Evolutionary conservation across 75 land plant genomes (phyloP), one percentile per base, ranked within the genome.

Genomic region (Cunninghamia lanceolata): DNA sequence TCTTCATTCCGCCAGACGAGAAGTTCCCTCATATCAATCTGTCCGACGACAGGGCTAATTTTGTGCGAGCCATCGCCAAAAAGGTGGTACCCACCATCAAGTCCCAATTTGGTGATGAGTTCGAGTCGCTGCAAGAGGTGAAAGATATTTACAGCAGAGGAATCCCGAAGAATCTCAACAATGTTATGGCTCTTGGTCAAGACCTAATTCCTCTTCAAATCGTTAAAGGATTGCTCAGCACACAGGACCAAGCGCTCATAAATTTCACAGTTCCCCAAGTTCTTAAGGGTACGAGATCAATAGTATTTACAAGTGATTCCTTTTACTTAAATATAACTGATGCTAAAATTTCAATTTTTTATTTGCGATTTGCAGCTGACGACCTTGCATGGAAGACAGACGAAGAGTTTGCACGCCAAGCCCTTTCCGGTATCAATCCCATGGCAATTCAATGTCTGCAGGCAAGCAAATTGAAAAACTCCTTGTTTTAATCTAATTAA

Each of bases 361-460:
- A 70, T 70, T 25, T 32, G 13, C 1, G 32, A 32, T n/a, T 39
- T 87, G 86, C 90, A 96, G 99, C 82, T 86, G 94, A 96, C 86
- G 92, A 91, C 32, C 88, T 77, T 56, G 97, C 94, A 2, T 96
- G 99, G 96, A 34, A 92, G 40, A 84, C 94, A 54, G 98, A 96
- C 83, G 94, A 91, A n/a, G 98, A 96, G 85, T 96, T 96, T 85
- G 98, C 91, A 34, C 92, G 98, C 17, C 98, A 96, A 85, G 84
- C 88, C 5, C 39, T 96, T 1, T 93, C 96, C 2, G 98, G 98
- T 7, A 45, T 94, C 9, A 95, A 96, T 70, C 98, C 98, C 3
- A 89, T 93, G 39, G 88, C 53, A 88, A 94, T 96, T 83, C 89
- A 93, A 76, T 82, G 92, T 77, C 84, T 96, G 2, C 35, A 86